Conservation (phyloP, 495 filamentous ascomycete species). For the Penicillium chermesinum region DNA sequence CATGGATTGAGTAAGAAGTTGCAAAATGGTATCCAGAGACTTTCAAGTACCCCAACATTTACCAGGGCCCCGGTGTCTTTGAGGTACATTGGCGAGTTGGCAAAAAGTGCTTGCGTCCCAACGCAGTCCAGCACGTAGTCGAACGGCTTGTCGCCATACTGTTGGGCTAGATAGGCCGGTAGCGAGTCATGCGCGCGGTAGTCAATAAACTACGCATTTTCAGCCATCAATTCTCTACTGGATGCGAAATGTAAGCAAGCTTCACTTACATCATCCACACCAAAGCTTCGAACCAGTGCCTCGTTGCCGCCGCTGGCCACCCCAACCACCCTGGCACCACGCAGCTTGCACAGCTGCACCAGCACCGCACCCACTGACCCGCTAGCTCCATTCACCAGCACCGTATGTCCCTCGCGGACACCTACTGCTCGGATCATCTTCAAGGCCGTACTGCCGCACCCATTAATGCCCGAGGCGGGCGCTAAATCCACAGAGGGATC, state of each 20-base stretch:
- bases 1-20: conserved; percentile 28
- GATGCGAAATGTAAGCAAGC: background rate
- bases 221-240: background rate
- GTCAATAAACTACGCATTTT: conserved; percentile 29
- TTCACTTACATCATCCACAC: conserved; percentile 18
- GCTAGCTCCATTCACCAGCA: conserved; percentile 24
- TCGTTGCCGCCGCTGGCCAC: conserved; percentile 25
- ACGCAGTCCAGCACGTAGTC: conserved; percentile 39
- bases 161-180: conserved; percentile 16
- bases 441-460: conserved; percentile 18
- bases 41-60: conserved; percentile 30
- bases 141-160: conserved; percentile 25
- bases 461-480: conserved; percentile 19
- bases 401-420: conserved; percentile 19
- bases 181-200: conserved; percentile 25
- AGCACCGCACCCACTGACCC: conserved; percentile 20
- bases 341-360: conserved; percentile 21
- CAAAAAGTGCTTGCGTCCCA: conserved; percentile 29
- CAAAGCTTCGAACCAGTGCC: conserved; percentile 18
- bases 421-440: conserved; percentile 22
- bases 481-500: conserved; percentile 15
- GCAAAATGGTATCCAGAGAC: conserved; percentile 14
- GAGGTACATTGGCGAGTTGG: conserved; percentile 27
- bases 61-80: conserved; percentile 33
- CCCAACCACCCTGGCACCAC: conserved; percentile 19